Evolutionary conservation across 371 early-diverging fungal species (phyloP).

Genomic region (Lichtheimia ramosa): DNA sequence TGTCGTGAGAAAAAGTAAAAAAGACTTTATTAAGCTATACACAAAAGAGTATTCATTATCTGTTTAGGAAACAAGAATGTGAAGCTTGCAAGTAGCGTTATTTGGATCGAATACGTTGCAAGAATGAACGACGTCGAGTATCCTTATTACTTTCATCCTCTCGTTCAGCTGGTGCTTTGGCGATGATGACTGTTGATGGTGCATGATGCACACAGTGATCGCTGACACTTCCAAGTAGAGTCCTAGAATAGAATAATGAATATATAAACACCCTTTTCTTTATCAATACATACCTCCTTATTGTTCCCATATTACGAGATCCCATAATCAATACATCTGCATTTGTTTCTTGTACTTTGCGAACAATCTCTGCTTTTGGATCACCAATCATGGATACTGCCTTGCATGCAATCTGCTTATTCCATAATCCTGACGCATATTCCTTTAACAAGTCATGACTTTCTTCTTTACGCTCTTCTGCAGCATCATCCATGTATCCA

Average conservation of each 20-base stretch:
- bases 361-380: constrained; percentile 53
- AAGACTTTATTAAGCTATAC: neutral
- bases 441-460: constrained; percentile 38
- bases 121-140: constrained; percentile 11
- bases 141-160: neutral
- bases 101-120: neutral
- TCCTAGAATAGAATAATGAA: constrained; percentile 20
- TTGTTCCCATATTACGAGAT: constrained; percentile 53
- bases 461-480: constrained; percentile 37
- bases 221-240: constrained; percentile 58
- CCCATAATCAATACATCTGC: constrained; percentile 63
- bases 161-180: constrained; percentile 20
- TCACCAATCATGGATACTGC: constrained; percentile 65
- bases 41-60: neutral
- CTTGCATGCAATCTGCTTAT: constrained; percentile 51
- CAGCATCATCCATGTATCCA: constrained; percentile 35
- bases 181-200: constrained; percentile 48
- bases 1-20: constrained; percentile 38
- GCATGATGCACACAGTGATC: constrained; percentile 54
- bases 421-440: constrained; percentile 30
- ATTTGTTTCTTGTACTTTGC: constrained; percentile 50
- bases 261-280: neutral
- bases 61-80: constrained; percentile 15
- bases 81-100: constrained; percentile 17
- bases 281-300: constrained; percentile 40